Base-by-base conservation (phyloP, 2,329 filamentous ascomycete genomes). In the Neofusicoccum laricinum region DNA sequence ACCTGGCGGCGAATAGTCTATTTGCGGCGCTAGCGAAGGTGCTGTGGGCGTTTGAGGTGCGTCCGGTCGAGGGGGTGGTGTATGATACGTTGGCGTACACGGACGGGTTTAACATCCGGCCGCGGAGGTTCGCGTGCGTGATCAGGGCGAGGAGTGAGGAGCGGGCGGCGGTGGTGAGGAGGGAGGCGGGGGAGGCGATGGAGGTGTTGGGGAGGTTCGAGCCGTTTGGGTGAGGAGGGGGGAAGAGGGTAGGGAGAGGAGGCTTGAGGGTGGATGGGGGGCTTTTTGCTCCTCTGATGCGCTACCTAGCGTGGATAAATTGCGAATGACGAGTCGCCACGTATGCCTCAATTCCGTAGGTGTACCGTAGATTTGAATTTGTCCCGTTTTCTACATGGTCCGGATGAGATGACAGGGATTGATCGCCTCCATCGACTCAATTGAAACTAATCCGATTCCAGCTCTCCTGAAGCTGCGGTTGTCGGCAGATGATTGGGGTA, bases 51-150 rank as follows among this genome's bases (percentile, higher is more conserved):
- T 77, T 75, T 58, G 71, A 78, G 43, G 73, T 79, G 34, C 14
- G 62, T 64, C 70, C 73, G 0, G 66, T 69, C 4, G 67, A 73
- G 36, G 76, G 73, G 3, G 53, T 1, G 4, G 49, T 55, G 45
- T 79, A 79, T 63, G 76, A 78, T 61, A 76, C 71, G 12, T 77
- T 78, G 66, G 73, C 71, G 14, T 79, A 78, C 58, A 79, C 76
- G 2, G 76, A 79, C 19, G 77, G 76, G 2, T 78, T 79, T 61
- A 79, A 78, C 59, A 78, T 78, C 21, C 66, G 77, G 41, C 77
- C 77, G 15, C 66, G 68, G 68, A 71, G 68, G 53, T 78, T 78
- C 61, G 69, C 71, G 63, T 77, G 76, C 53, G 67, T 71, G 4
- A 74, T 79, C 4, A 68, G 25, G 15, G 66, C 76, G 1, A 68